Evolutionary conservation across 2,329 filamentous ascomycete genomes (phyloP).

Genomic region (Pseudopithomyces chartarum): DNA sequence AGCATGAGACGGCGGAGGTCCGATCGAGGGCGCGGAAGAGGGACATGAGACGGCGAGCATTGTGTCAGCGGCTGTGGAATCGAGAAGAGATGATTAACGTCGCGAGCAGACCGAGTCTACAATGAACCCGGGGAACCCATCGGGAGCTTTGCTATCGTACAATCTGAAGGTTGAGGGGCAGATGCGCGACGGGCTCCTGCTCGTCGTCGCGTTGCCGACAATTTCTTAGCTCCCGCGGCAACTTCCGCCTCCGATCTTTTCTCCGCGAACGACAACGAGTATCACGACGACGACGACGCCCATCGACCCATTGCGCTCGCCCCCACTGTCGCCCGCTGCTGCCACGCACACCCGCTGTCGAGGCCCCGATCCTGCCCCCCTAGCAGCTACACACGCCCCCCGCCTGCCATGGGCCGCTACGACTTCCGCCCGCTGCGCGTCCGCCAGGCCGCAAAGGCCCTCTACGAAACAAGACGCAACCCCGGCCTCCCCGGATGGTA

Average conservation of each 20-base stretch:
- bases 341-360: not conserved
- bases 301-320: not conserved
- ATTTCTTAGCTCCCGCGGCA: conserved; percentile 18
- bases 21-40: conserved; percentile 60
- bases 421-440: conserved; percentile 58
- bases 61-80: conserved; percentile 48
- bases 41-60: conserved; percentile 70
- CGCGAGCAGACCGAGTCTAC: conserved; percentile 11
- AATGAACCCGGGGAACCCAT: conserved; percentile 22
- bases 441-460: conserved; percentile 56
- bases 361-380: not conserved
- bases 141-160: conserved; percentile 9
- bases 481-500: conserved; percentile 60
- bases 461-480: conserved; percentile 52
- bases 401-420: conserved; percentile 56
- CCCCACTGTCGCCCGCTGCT: not conserved
- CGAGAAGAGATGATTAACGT: conserved; percentile 22
- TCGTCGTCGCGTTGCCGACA: conserved; percentile 18
- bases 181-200: conserved; percentile 1
- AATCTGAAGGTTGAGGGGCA: conserved; percentile 5
- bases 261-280: conserved; percentile 41
- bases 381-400: not conserved
- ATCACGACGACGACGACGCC: not conserved
- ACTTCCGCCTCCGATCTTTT: conserved; percentile 40
- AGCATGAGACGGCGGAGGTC: conserved; percentile 55